A percentile compares a stretch with the other conserved stretches of the same genome.
phyloP scores from a whole-genome alignment of 1,139 yeast species.

The Suhomyces coccinellae region DNA sequence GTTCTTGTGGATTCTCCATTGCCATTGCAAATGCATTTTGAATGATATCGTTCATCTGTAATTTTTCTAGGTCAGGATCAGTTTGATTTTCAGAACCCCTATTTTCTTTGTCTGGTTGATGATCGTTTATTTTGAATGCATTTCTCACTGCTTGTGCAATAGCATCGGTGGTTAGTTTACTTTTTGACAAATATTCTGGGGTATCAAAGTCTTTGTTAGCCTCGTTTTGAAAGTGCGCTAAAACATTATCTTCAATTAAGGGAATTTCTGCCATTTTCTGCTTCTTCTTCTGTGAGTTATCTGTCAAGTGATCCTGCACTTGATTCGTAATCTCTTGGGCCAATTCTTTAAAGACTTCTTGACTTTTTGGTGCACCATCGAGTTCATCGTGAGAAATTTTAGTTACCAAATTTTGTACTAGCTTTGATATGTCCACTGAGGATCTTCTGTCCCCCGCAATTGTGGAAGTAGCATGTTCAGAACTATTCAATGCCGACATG shows the following conservation, averaged over 20 bases:
- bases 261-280: constrained; percentile 27
- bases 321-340: constrained; percentile 37
- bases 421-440: constrained; percentile 19
- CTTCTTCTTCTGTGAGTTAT: constrained; percentile 10
- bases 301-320: constrained; percentile 31
- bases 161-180: constrained; percentile 15
- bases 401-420: constrained; percentile 26
- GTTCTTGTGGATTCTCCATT: constrained; percentile 60
- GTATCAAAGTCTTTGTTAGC: constrained; percentile 27
- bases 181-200: not conserved
- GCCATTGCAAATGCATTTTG: constrained; percentile 76
- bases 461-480: not conserved
- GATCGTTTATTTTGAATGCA: constrained; percentile 19
- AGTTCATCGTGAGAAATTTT: constrained; percentile 19
- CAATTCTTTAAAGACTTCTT: constrained; percentile 32
- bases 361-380: constrained; percentile 6
- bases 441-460: not conserved
- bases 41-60: constrained; percentile 65
- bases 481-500: constrained; percentile 25
- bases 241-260: constrained; percentile 39
- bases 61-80: constrained; percentile 48
- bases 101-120: not conserved
- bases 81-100: not conserved
- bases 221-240: constrained; percentile 41
- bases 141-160: constrained; percentile 29